Evolutionary conservation across 176 grass and related monocot species (phyloP).

Genomic region (Oryza officinalis): DNA sequence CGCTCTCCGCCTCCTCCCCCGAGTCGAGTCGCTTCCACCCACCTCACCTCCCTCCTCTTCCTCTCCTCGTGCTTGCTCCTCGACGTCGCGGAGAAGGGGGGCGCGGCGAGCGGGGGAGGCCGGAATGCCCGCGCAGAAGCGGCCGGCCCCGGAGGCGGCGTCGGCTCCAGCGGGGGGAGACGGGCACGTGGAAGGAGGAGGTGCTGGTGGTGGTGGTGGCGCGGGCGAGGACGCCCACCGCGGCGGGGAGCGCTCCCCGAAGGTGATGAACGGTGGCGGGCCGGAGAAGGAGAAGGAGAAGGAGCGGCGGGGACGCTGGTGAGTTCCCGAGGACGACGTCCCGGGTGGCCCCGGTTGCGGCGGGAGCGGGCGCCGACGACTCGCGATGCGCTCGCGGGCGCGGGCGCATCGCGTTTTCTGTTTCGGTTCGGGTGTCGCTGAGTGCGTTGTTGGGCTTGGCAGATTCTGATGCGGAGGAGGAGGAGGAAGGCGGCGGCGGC

Average conservation of each 20-base stretch:
- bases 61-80: not conserved
- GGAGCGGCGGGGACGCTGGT: slow-evolving; percentile 34
- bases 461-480: slow-evolving; percentile 60
- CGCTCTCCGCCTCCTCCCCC: slow-evolving; percentile 47
- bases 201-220: not conserved
- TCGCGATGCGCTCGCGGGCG: slow-evolving; percentile 23
- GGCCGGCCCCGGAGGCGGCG: slow-evolving; percentile 34
- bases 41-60: slow-evolving; percentile 24
- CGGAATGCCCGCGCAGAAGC: slow-evolving; percentile 75
- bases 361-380: not conserved
- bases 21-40: slow-evolving; percentile 51
- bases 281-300: not conserved
- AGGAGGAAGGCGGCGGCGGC: not conserved
- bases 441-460: slow-evolving; percentile 19
- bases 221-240: not conserved
- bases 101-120: not conserved
- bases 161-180: slow-evolving; percentile 20
- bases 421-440: slow-evolving; percentile 9
- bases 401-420: slow-evolving; percentile 35
- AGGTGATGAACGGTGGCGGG: slow-evolving; percentile 25
- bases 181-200: slow-evolving; percentile 27
- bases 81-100: slow-evolving; percentile 16
- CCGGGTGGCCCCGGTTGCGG: not conserved
- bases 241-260: not conserved
- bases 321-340: not conserved